A percentile compares a stretch with the other conserved stretches of the same genome.
Evolutionary conservation across 495 filamentous ascomycete genomes (phyloP).

Genomic region (Talaromyces trachyspermus): DNA sequence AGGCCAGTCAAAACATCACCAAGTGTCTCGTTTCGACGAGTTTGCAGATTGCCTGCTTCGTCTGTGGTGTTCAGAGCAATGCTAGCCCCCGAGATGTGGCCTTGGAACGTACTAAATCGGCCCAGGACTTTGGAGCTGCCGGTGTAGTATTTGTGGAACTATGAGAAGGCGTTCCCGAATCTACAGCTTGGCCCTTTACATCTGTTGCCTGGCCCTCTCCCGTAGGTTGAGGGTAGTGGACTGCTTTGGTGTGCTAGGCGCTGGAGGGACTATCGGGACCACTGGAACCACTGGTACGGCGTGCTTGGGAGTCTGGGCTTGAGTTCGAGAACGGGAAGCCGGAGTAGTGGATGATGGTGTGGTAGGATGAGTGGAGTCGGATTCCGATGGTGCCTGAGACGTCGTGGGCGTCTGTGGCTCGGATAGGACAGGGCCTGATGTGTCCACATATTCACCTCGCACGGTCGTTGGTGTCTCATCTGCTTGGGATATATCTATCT

Average conservation of each 20-base stretch:
- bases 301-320: slow-evolving; percentile 40
- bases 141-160: slow-evolving; percentile 29
- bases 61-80: slow-evolving; percentile 17
- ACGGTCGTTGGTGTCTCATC: slow-evolving; percentile 16
- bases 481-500: slow-evolving; percentile 5
- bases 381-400: slow-evolving; percentile 58
- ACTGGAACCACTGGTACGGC: slow-evolving; percentile 37
- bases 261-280: slow-evolving; percentile 47
- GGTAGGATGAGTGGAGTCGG: slow-evolving; percentile 60
- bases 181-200: slow-evolving; percentile 11
- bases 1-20: slow-evolving; percentile 65
- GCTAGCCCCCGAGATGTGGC: slow-evolving; percentile 20
- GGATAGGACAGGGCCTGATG: slow-evolving; percentile 27
- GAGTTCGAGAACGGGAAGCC: slow-evolving; percentile 20
- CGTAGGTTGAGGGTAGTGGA: slow-evolving; percentile 13
- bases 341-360: slow-evolving; percentile 53
- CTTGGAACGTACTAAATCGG: slow-evolving; percentile 60
- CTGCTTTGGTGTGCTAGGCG: slow-evolving; percentile 34
- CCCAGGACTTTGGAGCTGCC: slow-evolving; percentile 64
- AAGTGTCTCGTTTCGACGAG: slow-evolving; percentile 54
- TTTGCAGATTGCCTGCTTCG: slow-evolving; percentile 38
- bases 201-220: slow-evolving; percentile 16
- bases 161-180: slow-evolving; percentile 17
- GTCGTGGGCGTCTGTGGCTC: slow-evolving; percentile 62
- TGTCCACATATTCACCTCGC: slow-evolving; percentile 15